Base-by-base conservation (phyloP, 371 early-diverging fungal genomes). In the Actinomucor elegans region DNA sequence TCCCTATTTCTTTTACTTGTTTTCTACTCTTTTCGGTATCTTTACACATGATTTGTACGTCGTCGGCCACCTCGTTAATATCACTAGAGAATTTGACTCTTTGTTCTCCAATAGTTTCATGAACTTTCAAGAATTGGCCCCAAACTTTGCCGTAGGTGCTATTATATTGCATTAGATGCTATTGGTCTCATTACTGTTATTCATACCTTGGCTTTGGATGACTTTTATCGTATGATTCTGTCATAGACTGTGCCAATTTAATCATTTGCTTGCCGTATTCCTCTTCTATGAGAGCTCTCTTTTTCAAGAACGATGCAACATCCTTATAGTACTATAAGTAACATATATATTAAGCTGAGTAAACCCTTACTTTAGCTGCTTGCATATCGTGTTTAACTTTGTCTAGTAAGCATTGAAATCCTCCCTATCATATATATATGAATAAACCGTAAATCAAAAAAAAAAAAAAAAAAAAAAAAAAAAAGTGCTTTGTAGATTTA, bases 21-120 rank as follows among this genome's bases (percentile, higher is more conserved):
- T 91, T 91, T 49, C 93, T 76, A 38, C 80, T 80, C 27, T 87
- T 74, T 55, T 91, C 93, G 9, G 86, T 88, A 48, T 91, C 88
- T 67, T 89, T 93, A 57, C 72, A 75, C n/a, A 87, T 64, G 5
- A 81, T 59, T 24, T 72, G 67, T 23, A 91, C 63, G 37, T 90
- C 89, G 14, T 91, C 92, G 14, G 87, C 77, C 17, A 87, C 71
- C 29, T 85, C 85, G 3, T 68, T 51, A 32, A 91, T 76, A 26
- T 75, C 67, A 17, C 67, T 53, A 5, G 89, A 64, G 58, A 88
- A 83, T 45, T 85, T 80, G 5, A 85, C 52, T 4, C 84, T 68
- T 36, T 83, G 82, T 45, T 85, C 80, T 6, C 87, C 93, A 38
- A 90, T 72, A 1, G 73, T 71, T 54, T 87, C 90, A 58, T 93